Base-by-base conservation (phyloP, 495 filamentous ascomycete genomes). In the Podospora didyma region DNA sequence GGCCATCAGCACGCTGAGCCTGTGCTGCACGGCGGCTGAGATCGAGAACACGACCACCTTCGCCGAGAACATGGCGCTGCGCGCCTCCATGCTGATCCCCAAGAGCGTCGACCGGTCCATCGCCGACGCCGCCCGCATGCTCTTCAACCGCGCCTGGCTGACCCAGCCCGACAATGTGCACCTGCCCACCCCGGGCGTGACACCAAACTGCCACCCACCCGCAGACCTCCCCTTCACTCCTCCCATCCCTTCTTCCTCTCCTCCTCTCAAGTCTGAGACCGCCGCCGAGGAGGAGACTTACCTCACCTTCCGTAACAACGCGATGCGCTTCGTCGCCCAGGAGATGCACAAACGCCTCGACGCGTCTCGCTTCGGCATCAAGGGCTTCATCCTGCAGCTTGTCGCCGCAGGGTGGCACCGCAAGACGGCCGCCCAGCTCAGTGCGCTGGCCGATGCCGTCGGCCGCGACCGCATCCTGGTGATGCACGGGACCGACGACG, bases 381-480 rank as follows among this genome's bases (percentile, higher is more conserved):
- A 77, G 39, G 89, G 89, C 3, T 90, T 92, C 67, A 59, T 95
- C 34, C 73, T 89, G 58, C 90, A 96, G 68, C 77, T 86, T 4
- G 79, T 92, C 41, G 90, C 90, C 3, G 88, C 87, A 2, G 84
- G 83, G 12, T 92, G 89, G 83, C 90, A 96, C 69, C 73, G 83
- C 64, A 92, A 94, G 69, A 80, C 73, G 6, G 60, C 79, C 0
- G 78, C 68, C 46, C 85, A 93, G 69, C 67, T 96, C 44, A 73
- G 68, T 55, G 68, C 75, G 47, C 62, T 96, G 22, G 89, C 75
- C 0, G 81, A 89, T 58, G 65, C 65, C 48, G 81, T 96, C 1
- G 88, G 88, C 2, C 74, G 87, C 26, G 80, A 88, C 64, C 71
- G 89, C 51, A 92, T 96, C 58, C 62, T 86, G 59, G 81, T 92